These are phyloP conservation scores for Astrephomene gubernaculifera DNA, from an alignment of 139 green algal genomes.

Conservation along the genomic window DNA sequence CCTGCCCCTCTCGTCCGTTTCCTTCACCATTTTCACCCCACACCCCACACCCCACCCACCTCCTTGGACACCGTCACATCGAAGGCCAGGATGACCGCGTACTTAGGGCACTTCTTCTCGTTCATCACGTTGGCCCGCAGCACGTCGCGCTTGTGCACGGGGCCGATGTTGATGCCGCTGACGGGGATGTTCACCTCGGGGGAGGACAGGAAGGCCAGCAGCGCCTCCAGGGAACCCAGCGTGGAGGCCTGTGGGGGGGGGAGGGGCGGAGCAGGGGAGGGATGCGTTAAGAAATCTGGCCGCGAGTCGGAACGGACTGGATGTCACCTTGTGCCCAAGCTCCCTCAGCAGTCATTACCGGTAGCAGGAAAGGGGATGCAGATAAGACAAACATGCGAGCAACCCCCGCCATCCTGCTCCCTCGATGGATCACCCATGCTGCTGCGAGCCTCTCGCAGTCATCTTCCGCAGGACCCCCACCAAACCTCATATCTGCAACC, in stretches of 20 bases:
- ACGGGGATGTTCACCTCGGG: slow-evolving; percentile 53
- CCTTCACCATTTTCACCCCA: too few species aligned
- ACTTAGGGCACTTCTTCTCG: slow-evolving; percentile 91
- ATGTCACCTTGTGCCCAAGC: too few species aligned
- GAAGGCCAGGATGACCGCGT: slow-evolving; percentile 96
- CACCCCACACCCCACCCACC: slow-evolving; percentile 60
- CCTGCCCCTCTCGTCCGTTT: too few species aligned
- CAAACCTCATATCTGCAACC: not conserved
- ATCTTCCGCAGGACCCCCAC: not conserved
- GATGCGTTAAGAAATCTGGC: too few species aligned
- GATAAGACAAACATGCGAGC: too few species aligned
- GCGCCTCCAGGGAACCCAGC: slow-evolving; percentile 97
- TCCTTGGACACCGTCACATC: slow-evolving; percentile 92
- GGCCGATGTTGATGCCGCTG: slow-evolving; percentile 95
- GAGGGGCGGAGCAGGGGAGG: not conserved
- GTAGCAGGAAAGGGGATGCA: too few species aligned
- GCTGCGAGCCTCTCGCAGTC: too few species aligned
- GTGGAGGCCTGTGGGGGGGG: slow-evolving; percentile 82
- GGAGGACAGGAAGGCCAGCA: slow-evolving; percentile 95
- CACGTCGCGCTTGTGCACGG: slow-evolving; percentile 96
- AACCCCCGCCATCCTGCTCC: too few species aligned
- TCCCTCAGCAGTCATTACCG: too few species aligned
- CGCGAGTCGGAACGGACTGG: too few species aligned
- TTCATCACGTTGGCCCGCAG: slow-evolving; percentile 98
- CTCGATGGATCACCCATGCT: too few species aligned